These are phyloP conservation scores for Macrophomina pseudophaseolina DNA, from an alignment of 2,329 filamentous ascomycete species.

Conservation along the genomic window DNA sequence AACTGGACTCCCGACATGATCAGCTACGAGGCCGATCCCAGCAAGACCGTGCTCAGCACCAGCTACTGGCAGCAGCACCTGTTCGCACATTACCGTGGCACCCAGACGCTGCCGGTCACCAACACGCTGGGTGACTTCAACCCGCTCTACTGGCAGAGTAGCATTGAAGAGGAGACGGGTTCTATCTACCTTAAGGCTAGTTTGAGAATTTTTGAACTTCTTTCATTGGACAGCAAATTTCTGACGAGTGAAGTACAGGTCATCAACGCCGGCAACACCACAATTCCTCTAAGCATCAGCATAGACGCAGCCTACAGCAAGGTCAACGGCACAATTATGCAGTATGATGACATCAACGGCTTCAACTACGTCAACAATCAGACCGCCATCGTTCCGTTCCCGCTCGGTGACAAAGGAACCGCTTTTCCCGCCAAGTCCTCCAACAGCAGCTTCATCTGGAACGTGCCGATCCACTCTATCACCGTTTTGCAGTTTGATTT, in stretches of 20 bases:
- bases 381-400: constrained; percentile 32
- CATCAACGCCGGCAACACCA: constrained; percentile 32
- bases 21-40: constrained; percentile 37
- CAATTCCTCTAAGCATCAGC: constrained; percentile 33
- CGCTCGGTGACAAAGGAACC: constrained; percentile 28
- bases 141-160: constrained; percentile 39
- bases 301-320: constrained; percentile 30
- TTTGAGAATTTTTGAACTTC: background rate
- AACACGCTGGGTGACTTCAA: constrained; percentile 37
- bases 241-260: constrained; percentile 26
- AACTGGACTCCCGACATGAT: constrained; percentile 44
- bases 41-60: constrained; percentile 37
- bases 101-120: constrained; percentile 37
- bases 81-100: constrained; percentile 36
- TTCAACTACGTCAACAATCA: constrained; percentile 36
- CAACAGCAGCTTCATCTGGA: constrained; percentile 31
- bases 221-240: background rate
- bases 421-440: constrained; percentile 22
- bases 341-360: constrained; percentile 31
- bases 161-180: constrained; percentile 31
- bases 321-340: constrained; percentile 38
- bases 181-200: constrained; percentile 30
- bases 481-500: constrained; percentile 35
- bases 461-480: constrained; percentile 34
- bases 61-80: constrained; percentile 40